Evolutionary conservation across 148 eudicot species (phyloP).

Genomic region (Polygonum aviculare): DNA sequence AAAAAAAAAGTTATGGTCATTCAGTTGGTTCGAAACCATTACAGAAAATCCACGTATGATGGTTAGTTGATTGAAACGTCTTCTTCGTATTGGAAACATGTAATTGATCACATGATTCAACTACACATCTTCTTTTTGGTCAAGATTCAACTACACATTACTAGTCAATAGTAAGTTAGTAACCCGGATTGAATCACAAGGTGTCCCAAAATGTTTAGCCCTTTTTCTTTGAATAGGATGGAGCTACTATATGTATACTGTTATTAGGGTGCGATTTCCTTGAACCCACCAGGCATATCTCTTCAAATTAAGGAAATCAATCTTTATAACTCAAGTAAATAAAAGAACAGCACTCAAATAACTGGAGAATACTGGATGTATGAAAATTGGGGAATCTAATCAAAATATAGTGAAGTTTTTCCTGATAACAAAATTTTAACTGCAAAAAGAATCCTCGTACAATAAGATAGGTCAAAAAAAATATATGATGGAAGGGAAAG

Average conservation of each 20-base stretch:
- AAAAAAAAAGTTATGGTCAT: too few relatives aligned
- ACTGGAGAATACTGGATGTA: not conserved
- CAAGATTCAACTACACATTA: not conserved
- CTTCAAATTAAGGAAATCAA: too few relatives aligned
- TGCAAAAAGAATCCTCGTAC: conserved; percentile 36
- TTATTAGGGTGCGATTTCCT: not conserved
- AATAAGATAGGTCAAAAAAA: conserved; percentile 11
- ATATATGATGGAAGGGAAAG: conserved; percentile 10
- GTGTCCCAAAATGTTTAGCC: too few relatives aligned
- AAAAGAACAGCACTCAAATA: not conserved
- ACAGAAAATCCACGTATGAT: not conserved
- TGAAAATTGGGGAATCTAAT: not conserved
- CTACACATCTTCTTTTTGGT: too few relatives aligned
- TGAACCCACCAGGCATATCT: not conserved
- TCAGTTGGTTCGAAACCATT: not conserved
- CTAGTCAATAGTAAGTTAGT: too few relatives aligned
- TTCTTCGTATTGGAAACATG: not conserved
- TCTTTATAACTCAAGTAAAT: not conserved
- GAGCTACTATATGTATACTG: not conserved
- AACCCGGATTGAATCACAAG: too few relatives aligned
- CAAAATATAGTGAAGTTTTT: not conserved
- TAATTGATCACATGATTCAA: not conserved
- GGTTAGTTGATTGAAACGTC: not conserved
- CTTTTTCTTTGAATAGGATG: too few relatives aligned
- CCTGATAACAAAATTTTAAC: conserved; percentile 16